Evolutionary conservation across 2,329 filamentous ascomycete species (phyloP), one percentile per base, ranked within the genome.

Genomic region (Stenocarpella maydis): DNA sequence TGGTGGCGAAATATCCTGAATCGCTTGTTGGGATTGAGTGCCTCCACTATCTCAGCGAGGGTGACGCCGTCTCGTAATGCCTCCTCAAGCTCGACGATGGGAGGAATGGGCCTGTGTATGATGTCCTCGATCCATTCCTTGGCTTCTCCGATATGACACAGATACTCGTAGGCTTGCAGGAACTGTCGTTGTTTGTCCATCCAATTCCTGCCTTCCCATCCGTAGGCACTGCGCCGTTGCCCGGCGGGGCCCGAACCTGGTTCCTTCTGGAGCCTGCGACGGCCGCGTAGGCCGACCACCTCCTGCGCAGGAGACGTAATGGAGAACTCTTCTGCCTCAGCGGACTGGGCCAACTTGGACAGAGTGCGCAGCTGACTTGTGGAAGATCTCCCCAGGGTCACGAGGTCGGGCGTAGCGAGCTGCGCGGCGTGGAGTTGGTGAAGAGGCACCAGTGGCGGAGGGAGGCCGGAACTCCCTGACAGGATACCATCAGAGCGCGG

Each of bases 111-210:
- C 73, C 91, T 90, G 72, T 95, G 89, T 68, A 96, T 93, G 70
- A 98, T 89, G 78, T 97, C 85, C 41, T 99, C 96, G 73, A 99
- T 97, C 96, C 96, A 99, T 80, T 98, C 95, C 78, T 98, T 98
- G 26, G 96, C 96, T 83, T 99, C 96, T 78, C 96, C 96, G 73
- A 99, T 98, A 77, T 99, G 96, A 78, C 96, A 99, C 45, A 99
- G 91, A 78, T 99, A 99, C 79, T 99, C 96, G 78, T 99, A 99
- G 8, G 96, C 96, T 80, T 97, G 93, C 65, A 99, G 82, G 76
- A 98, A 98, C 78, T 98, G 95, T 31, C 96, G 89, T 78, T 99
- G 95, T 78, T 97, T 96, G 79, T 99, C 96, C 95, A 99, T 99
- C 96, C 96, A 99, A 78, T 95, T 97, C 61, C 92, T 89, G 24